These are phyloP conservation scores for Vigna angularis DNA, from an alignment of 306 rosid genomes.

Conservation along the genomic window DNA sequence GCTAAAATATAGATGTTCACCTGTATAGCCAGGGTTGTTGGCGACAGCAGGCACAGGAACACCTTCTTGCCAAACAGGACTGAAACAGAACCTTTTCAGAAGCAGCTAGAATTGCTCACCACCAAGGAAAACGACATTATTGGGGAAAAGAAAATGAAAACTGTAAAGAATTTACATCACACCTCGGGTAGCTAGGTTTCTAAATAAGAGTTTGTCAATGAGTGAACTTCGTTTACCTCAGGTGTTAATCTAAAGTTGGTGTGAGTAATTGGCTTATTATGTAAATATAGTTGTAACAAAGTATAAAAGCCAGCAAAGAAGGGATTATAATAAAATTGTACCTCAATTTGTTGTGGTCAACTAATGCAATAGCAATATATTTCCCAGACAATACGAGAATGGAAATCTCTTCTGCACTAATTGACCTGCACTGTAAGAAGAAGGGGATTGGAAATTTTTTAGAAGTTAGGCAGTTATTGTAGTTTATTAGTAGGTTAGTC, in stretches of 20 bases:
- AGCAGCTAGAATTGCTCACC: conserved; percentile 46
- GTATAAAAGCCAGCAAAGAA: conserved; percentile 29
- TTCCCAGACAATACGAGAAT: conserved; percentile 77
- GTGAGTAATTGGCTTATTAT: background rate
- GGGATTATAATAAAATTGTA: conserved; percentile 43
- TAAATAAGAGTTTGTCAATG: conserved; percentile 17
- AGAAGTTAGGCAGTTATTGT: background rate
- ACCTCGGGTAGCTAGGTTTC: conserved; percentile 15
- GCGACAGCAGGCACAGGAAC: conserved; percentile 55
- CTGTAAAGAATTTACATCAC: conserved; percentile 14
- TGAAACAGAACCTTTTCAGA: conserved; percentile 57
- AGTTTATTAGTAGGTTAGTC: background rate
- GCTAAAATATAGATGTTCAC: conserved; percentile 52
- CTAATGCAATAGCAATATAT: conserved; percentile 86
- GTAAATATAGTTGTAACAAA: conserved; percentile 21
- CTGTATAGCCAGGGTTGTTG: conserved; percentile 77
- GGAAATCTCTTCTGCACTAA: conserved; percentile 73
- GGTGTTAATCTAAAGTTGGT: conserved; percentile 33
- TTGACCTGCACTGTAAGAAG: conserved; percentile 84
- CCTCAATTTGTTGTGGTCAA: conserved; percentile 89
- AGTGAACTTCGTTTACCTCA: conserved; percentile 30
- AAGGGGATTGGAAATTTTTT: conserved; percentile 11
- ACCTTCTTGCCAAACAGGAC: conserved; percentile 65
- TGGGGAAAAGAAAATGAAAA: conserved; percentile 32
- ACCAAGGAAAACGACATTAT: conserved; percentile 27